Percentiles rank a stretch among this genome's conserved stretches.
Conservation (phyloP, 208 protist species). For the Acanthamoeba lenticulata region DNA sequence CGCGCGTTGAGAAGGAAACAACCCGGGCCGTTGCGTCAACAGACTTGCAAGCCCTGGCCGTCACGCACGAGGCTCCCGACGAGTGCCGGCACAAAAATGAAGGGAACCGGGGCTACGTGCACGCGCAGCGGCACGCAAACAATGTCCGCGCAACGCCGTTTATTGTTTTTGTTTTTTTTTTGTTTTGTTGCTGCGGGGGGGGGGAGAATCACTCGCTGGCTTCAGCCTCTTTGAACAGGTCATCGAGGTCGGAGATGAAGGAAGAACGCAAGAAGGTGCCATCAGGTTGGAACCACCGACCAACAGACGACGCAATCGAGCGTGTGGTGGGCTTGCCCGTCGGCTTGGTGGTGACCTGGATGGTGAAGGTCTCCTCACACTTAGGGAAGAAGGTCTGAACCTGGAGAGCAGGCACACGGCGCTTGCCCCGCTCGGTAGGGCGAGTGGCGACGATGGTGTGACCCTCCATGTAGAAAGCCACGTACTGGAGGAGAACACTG, state of each 20-base stretch:
- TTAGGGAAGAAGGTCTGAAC: slow-evolving; percentile 28
- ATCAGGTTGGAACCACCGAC: slow-evolving; percentile 33
- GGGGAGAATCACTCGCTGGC: neutral
- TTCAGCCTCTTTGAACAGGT: neutral
- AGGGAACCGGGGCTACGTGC: too few species aligned
- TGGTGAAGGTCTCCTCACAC: slow-evolving; percentile 10
- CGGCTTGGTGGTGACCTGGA: neutral
- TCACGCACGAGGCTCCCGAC: too few species aligned
- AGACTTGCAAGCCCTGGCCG: too few species aligned
- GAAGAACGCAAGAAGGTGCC: neutral
- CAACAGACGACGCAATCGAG: neutral
- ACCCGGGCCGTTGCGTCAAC: too few species aligned
- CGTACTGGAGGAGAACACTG: slow-evolving; percentile 3
- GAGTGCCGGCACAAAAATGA: too few species aligned
- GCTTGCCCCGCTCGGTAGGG: neutral
- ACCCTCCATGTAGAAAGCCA: slow-evolving; percentile 50
- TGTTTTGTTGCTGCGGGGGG: neutral
- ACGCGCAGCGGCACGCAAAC: too few species aligned
- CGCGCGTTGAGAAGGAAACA: too few species aligned
- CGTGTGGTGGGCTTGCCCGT: neutral
- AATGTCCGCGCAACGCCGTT: neutral
- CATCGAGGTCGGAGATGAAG: slow-evolving; percentile 24
- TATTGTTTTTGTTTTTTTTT: neutral
- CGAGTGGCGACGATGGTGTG: slow-evolving; percentile 34
- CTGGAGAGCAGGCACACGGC: neutral